Percentiles rank a stretch among this genome's conserved stretches.
These are phyloP conservation scores for Lactarius hengduanensis DNA, from an alignment of 768 basidiomycete genomes.

Conservation along the genomic window DNA sequence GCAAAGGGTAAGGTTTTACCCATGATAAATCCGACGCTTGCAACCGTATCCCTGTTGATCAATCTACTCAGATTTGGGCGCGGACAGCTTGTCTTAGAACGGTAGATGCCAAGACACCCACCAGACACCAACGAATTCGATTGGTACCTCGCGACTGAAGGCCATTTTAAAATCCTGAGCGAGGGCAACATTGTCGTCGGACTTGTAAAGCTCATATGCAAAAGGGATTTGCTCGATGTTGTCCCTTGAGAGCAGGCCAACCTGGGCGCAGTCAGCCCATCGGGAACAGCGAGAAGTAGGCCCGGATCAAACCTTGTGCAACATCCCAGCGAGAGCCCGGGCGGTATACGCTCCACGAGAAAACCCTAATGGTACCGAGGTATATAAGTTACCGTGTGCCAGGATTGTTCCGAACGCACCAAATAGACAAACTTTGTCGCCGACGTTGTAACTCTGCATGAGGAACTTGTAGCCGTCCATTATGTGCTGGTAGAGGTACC, in stretches of 20 bases:
- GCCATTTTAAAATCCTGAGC: conserved; percentile 69
- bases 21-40: conserved; percentile 68
- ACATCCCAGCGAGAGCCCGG: conserved; percentile 74
- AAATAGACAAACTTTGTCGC: conserved; percentile 74
- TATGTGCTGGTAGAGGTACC: conserved; percentile 72
- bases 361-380: conserved; percentile 51
- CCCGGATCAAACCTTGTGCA: conserved; percentile 47
- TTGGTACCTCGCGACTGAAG: conserved; percentile 61
- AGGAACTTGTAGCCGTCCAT: conserved; percentile 74
- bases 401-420: conserved; percentile 40
- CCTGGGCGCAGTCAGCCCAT: conserved; percentile 39
- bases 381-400: conserved; percentile 6
- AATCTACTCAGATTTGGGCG: background rate
- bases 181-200: conserved; percentile 46
- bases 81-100: too few relatives aligned
- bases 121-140: conserved; percentile 83
- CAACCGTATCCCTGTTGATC: conserved; percentile 67
- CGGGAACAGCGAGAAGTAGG: background rate
- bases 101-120: conserved; percentile 33
- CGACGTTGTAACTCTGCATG: conserved; percentile 70
- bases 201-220: conserved; percentile 70
- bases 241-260: conserved; percentile 66
- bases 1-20: conserved; percentile 65
- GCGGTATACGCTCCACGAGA: conserved; percentile 68
- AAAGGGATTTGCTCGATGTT: conserved; percentile 70